These are phyloP conservation scores for Didymella pinodella DNA, from an alignment of 2,329 filamentous ascomycete genomes.

Conservation along the genomic window DNA sequence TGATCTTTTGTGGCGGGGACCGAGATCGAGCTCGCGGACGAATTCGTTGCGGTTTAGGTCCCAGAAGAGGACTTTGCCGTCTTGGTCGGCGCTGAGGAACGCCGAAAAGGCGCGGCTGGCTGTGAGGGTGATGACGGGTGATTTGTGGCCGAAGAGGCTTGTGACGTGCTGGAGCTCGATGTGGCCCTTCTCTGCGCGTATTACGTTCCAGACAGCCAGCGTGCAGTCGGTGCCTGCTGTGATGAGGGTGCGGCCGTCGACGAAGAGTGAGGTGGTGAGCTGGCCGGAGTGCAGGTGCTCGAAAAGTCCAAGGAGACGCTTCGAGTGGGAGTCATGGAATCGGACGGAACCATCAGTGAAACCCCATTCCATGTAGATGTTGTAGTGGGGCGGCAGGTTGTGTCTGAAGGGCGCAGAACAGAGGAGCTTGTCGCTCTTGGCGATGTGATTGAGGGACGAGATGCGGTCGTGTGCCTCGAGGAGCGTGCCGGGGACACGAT, in stretches of 20 bases:
- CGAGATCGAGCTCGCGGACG: slow-evolving; percentile 72
- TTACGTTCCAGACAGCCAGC: slow-evolving; percentile 82
- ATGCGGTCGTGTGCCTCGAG: slow-evolving; percentile 80
- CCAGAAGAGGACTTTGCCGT: slow-evolving; percentile 89
- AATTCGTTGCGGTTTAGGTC: slow-evolving; percentile 91
- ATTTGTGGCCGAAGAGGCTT: slow-evolving; percentile 89
- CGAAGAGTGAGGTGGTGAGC: slow-evolving; percentile 82
- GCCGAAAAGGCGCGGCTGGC: slow-evolving; percentile 89
- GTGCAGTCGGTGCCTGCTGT: slow-evolving; percentile 94
- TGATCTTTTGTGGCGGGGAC: slow-evolving; percentile 32
- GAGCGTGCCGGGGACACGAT: slow-evolving; percentile 78
- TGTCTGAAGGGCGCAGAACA: slow-evolving; percentile 85
- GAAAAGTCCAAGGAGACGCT: slow-evolving; percentile 84
- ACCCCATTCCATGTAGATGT: slow-evolving; percentile 95
- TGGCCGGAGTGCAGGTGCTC: slow-evolving; percentile 95
- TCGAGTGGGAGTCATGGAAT: slow-evolving; percentile 85
- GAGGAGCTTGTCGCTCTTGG: slow-evolving; percentile 81
- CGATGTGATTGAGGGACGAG: slow-evolving; percentile 76
- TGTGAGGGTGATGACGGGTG: slow-evolving; percentile 80
- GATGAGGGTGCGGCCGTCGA: slow-evolving; percentile 87
- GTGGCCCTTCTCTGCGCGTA: slow-evolving; percentile 64
- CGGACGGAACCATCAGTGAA: slow-evolving; percentile 92
- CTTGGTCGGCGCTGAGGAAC: slow-evolving; percentile 80
- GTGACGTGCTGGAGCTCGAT: slow-evolving; percentile 82
- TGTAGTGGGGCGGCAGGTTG: slow-evolving; percentile 84